Conservation (phyloP, 106 monocot species). For the Platanthera zijinensis region DNA sequence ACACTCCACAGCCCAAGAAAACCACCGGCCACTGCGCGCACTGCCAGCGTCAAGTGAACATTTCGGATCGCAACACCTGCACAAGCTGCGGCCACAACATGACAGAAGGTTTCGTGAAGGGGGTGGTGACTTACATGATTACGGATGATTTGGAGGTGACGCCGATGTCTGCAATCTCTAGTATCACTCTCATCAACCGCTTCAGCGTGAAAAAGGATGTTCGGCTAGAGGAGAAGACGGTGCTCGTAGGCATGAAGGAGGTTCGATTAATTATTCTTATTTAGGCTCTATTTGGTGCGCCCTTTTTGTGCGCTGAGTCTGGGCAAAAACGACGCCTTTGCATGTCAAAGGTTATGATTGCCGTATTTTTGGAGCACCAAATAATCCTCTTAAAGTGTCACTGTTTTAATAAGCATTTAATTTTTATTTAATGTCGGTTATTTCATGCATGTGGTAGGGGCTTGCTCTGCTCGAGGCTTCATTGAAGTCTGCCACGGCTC, state of each 20-base stretch:
- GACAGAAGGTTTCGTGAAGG: conserved; percentile 15
- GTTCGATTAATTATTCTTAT: background rate
- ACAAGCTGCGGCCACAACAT: background rate
- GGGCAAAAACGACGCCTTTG: background rate
- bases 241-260: conserved; percentile 16
- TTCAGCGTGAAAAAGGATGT: conserved; percentile 18
- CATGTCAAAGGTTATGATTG: too few species aligned
- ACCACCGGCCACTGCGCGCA: background rate
- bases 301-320: too few species aligned
- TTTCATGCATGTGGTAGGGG: background rate
- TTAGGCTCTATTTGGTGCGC: too few species aligned
- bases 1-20: background rate
- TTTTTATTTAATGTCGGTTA: background rate
- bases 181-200: conserved; percentile 21
- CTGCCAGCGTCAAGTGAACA: background rate
- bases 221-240: conserved; percentile 17
- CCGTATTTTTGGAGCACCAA: too few species aligned
- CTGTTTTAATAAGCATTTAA: background rate
- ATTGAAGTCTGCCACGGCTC: background rate
- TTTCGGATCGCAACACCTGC: background rate
- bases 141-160: conserved; percentile 29
- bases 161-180: conserved; percentile 26
- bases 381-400: background rate
- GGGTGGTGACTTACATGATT: conserved; percentile 24
- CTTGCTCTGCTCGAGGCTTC: conserved; percentile 4